Evolutionary conservation across 164 flowering plant genomes (phyloP), one percentile per base, ranked within the genome.

Genomic region (Magnolia kwangsiensis): DNA sequence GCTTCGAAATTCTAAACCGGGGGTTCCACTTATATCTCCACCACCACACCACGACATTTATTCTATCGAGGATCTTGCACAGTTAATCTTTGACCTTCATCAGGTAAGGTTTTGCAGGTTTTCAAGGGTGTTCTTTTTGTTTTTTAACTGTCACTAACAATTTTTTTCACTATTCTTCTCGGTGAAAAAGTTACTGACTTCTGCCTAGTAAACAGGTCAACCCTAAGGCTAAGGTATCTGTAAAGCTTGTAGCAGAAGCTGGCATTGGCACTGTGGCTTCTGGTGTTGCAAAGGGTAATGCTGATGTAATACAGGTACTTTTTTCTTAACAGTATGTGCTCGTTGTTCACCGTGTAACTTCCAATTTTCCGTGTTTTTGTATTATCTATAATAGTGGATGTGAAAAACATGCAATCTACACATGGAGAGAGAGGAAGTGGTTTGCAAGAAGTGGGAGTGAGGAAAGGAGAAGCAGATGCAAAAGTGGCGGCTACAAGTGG

Each of bases 201-300:
- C 27, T 76, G 63, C 50, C 19, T 49, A 14, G 21, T 76, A 29
- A 76, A 82, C 85, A 96, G 99, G 92, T 96, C 71, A 96, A 96
- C 69, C 98, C 99, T 21, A 93, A 78, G 83, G 99, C 99, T 64
- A 96, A 96, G 85, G 98, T 96, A 71, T 96, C 99, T 71, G 99
- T 96, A 55, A 96, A 96, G 88, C 98, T 96, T 72, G 99, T 96
- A 49, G 98, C 98, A 63, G 98, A 96, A 92, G 99, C 99, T 84
- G 99, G 99, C 61, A 96, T 96, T 83, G 99, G 99, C 63, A 96
- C 99, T 10, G 99, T 96, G 85, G 99, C 99, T 78, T 96, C 99
- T 76, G 99, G 99, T 75, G 99, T 96, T 77, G 96, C 99, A 58
- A 96, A 96, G 97, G 99, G 92, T 76, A 96, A 96, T 85, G 99